Evolutionary conservation across 257 asterid species (phyloP).

Genomic region (Jacaranda copaia): DNA sequence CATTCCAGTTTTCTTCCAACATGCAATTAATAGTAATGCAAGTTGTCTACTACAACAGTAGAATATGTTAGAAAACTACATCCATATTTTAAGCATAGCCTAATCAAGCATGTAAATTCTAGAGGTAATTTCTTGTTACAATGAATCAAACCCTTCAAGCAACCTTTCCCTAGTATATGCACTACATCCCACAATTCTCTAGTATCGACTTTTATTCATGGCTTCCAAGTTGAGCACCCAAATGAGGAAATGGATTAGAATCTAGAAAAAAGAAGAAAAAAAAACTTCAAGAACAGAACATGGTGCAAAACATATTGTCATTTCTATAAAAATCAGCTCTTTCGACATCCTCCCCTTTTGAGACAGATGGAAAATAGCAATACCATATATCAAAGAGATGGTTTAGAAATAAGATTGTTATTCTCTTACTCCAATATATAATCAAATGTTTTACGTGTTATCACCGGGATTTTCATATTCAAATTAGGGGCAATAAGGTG

Average conservation of each 20-base stretch:
- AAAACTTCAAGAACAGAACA: not conserved
- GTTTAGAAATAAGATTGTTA: not conserved
- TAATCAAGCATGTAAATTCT: conserved; percentile 92
- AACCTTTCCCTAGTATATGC: conserved; percentile 91
- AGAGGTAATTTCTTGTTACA: conserved; percentile 93
- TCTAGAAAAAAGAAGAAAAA: too few species aligned
- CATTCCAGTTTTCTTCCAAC: not conserved
- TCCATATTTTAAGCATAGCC: not conserved
- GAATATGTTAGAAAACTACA: not conserved
- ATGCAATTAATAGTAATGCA: not conserved
- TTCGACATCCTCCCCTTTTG: too few species aligned
- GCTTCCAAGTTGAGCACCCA: conserved; percentile 86
- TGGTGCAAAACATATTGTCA: not conserved
- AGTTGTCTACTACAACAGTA: not conserved
- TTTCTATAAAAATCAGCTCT: not conserved
- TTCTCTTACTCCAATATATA: too few species aligned
- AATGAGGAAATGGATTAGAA: not conserved
- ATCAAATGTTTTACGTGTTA: too few species aligned
- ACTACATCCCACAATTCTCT: conserved; percentile 95
- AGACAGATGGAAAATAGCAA: too few species aligned
- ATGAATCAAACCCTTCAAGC: conserved; percentile 91
- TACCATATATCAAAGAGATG: too few species aligned
- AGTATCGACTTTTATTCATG: conserved; percentile 90
- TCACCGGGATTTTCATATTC: too few species aligned
- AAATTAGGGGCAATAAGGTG: too few species aligned